Evolutionary conservation across 768 basidiomycete species (phyloP), one percentile per base, ranked within the genome.

Genomic region (Lanmaoa pseudosensibilis): DNA sequence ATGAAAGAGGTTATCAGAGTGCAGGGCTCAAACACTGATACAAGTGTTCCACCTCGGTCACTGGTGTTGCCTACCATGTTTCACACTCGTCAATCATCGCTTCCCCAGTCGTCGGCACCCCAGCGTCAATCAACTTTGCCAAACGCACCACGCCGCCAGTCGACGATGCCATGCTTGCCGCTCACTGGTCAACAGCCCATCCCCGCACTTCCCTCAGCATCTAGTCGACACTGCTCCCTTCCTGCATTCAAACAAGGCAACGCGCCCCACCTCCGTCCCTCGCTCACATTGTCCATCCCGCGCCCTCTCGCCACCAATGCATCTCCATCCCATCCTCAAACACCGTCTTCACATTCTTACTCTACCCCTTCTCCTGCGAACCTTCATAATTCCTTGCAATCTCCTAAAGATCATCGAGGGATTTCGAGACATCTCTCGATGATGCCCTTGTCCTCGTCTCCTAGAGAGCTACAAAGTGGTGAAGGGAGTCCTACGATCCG

Each of bases 211-310:
- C 33, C 51, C 10, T 16, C 50, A 5, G 19, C 45, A 15, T 44
- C 57, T 39, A 62, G 15, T 45, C 64, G 69, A 19, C 67, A 64
- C 34, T 46, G 30, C 19, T 67, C 69, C 10, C 63, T 71, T 48
- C 69, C 69, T 38, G 58, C 62, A 36, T 55, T 58, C 37, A 57
- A 50, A 46, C 62, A 66, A 5, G 51, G 43, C 23, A 27, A 38
- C 13, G 40, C 12, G 2, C 15, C 60, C n/a, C 30, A 27, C 16
- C 46, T 46, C 27, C 57, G 6, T 0, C 52, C 56, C 30, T 16
- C 46, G 18, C 50, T 56, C 27, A 41, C 49, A 5, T 10, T 58
- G n/a, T 53, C 59, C n/a, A 48, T 40, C 2, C 40, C 59, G 18
- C 44, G 12, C 27, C 46, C 60, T 40, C 25, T 43, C 10, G 16